These are phyloP conservation scores for Globisporangium alternatum DNA, from an alignment of 352 stramenopile species.

Conservation along the genomic window DNA sequence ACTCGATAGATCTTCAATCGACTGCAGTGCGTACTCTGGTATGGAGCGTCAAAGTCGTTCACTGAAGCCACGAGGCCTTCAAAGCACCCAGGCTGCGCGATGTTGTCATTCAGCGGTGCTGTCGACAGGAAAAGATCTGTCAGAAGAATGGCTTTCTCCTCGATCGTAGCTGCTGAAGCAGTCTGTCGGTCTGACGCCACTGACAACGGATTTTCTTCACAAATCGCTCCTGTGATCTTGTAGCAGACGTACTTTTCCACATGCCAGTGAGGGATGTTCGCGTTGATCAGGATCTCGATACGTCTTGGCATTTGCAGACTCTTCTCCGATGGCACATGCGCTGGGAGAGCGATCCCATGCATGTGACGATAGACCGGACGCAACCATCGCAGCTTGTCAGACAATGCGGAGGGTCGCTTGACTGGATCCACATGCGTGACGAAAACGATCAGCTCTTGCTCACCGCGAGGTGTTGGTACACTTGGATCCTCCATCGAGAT, in stretches of 20 bases:
- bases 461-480: background rate
- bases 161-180: background rate
- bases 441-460: constrained; percentile 19
- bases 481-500: constrained; percentile 19
- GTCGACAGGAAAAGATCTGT: constrained; percentile 3
- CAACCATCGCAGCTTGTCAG: background rate
- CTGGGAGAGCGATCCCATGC: constrained; percentile 30
- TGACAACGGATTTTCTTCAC: background rate
- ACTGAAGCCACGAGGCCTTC: background rate
- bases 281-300: constrained; percentile 31
- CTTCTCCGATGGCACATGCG: background rate
- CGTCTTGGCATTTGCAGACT: constrained; percentile 15
- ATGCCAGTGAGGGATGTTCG: constrained; percentile 26
- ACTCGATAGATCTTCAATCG: constrained; percentile 12
- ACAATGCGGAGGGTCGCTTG: background rate
- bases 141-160: constrained; percentile 12
- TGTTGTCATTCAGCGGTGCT: background rate
- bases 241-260: constrained; percentile 35
- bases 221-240: constrained; percentile 20
- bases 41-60: background rate
- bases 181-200: background rate
- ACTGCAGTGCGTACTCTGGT: background rate
- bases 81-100: background rate
- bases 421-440: constrained; percentile 34
- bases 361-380: constrained; percentile 32